Conservation (phyloP, 2,329 filamentous ascomycete genomes). For the Fusarium sp. region DNA sequence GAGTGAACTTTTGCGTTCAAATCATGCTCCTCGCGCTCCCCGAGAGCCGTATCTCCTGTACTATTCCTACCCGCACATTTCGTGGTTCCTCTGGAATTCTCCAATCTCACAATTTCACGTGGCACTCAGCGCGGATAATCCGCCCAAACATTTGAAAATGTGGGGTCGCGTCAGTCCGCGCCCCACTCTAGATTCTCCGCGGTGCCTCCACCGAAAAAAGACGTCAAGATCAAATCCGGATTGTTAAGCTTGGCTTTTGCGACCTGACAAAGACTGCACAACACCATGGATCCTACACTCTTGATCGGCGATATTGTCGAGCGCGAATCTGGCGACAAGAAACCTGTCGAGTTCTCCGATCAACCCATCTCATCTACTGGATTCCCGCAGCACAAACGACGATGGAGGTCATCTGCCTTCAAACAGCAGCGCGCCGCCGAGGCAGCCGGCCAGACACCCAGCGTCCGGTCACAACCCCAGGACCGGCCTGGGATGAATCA, state of each 20-base stretch:
- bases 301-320: constrained; percentile 84
- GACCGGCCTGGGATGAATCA: not conserved
- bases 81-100: not conserved
- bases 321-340: constrained; percentile 70
- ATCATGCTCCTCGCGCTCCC: not conserved
- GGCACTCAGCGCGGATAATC: constrained; percentile 30
- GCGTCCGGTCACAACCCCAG: constrained; percentile 12
- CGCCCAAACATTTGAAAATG: constrained; percentile 21
- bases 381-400: constrained; percentile 90
- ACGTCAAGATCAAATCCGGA: constrained; percentile 30
- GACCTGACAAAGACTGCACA: constrained; percentile 10
- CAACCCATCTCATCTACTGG: constrained; percentile 67
- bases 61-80: not conserved
- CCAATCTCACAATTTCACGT: constrained; percentile 26
- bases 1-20: not conserved
- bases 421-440: constrained; percentile 66
- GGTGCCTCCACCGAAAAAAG: constrained; percentile 34
- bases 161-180: constrained; percentile 26
- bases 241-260: constrained; percentile 5
- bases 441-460: constrained; percentile 21
- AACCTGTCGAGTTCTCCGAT: constrained; percentile 70
- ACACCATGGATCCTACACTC: constrained; percentile 59
- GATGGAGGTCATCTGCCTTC: constrained; percentile 80
- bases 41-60: not conserved
- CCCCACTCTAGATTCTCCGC: constrained; percentile 41